A percentile compares a stretch with the other conserved stretches of the same genome.
phyloP scores from a whole-genome alignment of 306 rosid species.

The Fragaria ananassa region DNA sequence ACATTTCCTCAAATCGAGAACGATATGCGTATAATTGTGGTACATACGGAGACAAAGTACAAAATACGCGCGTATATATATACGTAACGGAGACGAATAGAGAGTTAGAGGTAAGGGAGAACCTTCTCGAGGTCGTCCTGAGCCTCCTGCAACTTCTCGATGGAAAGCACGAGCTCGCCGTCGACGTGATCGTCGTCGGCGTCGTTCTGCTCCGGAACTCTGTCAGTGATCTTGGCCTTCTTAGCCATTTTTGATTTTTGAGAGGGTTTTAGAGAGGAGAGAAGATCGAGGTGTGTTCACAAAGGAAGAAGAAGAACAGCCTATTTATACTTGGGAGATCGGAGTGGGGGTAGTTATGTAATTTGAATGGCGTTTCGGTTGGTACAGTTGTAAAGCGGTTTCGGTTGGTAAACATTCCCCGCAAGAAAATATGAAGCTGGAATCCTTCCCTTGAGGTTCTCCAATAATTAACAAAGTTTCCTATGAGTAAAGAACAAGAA shows the following conservation, averaged over 20 bases:
- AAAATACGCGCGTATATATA: neutral
- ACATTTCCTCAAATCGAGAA: neutral
- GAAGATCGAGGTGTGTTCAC: neutral
- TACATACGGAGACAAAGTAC: neutral
- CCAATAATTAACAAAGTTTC: constrained; percentile 13
- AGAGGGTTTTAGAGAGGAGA: constrained; percentile 10
- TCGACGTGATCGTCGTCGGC: constrained; percentile 38
- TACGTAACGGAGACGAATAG: neutral
- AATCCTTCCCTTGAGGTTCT: neutral
- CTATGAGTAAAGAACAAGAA: constrained; percentile 18
- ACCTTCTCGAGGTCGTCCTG: constrained; percentile 65
- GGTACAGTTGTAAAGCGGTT: neutral
- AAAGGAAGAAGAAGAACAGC: neutral
- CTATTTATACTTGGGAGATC: neutral
- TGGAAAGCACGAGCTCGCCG: constrained; percentile 29
- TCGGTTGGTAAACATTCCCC: neutral
- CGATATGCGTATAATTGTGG: neutral
- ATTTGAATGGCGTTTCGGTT: neutral
- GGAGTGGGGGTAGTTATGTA: neutral
- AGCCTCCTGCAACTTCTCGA: constrained; percentile 60
- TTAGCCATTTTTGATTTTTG: constrained; percentile 26
- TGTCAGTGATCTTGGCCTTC: constrained; percentile 32
- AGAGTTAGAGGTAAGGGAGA: neutral
- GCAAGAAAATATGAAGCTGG: neutral
- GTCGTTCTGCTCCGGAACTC: constrained; percentile 29